Evolutionary conservation across 306 rosid species (phyloP).

Genomic region (Abrus pulchellus): DNA sequence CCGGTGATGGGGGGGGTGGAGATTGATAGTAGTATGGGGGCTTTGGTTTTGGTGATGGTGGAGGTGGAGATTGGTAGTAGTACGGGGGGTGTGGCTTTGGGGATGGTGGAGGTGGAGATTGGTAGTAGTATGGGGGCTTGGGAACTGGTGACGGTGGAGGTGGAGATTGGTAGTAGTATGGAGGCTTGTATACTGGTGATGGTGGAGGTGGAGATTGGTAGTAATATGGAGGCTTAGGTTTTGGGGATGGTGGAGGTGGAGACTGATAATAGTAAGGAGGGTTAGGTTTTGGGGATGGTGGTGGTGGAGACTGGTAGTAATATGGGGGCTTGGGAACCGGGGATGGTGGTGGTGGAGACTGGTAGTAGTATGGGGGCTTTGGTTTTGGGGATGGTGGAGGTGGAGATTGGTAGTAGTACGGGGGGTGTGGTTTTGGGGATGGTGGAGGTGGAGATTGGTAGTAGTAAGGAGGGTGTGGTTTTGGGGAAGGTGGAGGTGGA

Average conservation of each 20-base stretch:
- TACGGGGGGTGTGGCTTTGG: conserved; percentile 44
- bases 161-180: conserved; percentile 44
- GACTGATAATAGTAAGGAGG: conserved; percentile 55
- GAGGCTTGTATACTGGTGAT: background rate
- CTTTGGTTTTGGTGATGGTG: conserved; percentile 31
- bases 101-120: conserved; percentile 54
- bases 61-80: conserved; percentile 58
- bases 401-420: conserved; percentile 50
- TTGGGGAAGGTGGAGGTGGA: conserved; percentile 50
- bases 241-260: conserved; percentile 51
- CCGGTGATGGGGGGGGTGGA: conserved; percentile 54
- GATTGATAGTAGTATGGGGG: conserved; percentile 54
- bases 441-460: conserved; percentile 61
- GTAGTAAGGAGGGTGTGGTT: conserved; percentile 31
- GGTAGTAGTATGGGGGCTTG: background rate
- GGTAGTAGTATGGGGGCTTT: conserved; percentile 44
- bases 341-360: conserved; percentile 57
- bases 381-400: conserved; percentile 49
- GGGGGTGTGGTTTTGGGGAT: conserved; percentile 22
- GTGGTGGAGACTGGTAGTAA: conserved; percentile 51
- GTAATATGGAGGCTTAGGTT: conserved; percentile 30
- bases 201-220: conserved; percentile 54
- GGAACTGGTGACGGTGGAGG: conserved; percentile 41
- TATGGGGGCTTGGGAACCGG: conserved; percentile 38
- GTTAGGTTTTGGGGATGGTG: conserved; percentile 37